Base-by-base conservation (phyloP, 2,329 filamentous ascomycete genomes). In the Botrytis paeoniae region DNA sequence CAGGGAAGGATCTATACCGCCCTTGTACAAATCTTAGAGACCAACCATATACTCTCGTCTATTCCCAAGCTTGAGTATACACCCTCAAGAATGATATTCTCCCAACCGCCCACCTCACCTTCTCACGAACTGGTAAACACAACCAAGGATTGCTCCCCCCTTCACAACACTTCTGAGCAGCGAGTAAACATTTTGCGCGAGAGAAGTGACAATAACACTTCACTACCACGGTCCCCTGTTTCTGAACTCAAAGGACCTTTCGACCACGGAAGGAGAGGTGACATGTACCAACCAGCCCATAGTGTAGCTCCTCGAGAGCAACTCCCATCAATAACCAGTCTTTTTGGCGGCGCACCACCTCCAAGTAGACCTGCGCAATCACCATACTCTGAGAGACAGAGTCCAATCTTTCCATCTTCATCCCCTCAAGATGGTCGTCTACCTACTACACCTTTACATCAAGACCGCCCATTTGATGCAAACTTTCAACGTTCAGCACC, bases 261-360 rank as follows among this genome's bases (percentile, higher is more conserved):
- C 71, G 70, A 71, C 14, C 73, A 73, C 66, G 54, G 69, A n/a
- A 76, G 75, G 73, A 66, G 57, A 59, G 76, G 66, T 73, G 75
- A 79, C 8, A 77, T 79, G 75, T 78, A 79, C 75, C 75, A 75
- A 61, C 73, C 69, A 62, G 74, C 69, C 12, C 75, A 75, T 71
- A 75, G 79, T 48, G 60, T 66, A 10, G 45, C 60, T 54, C 69
- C 75, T 39, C 75, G 80, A 76, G 80, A 81, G 75, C 77, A 78
- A 39, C 75, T 81, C 5, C 80, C 80, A 61, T 77, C 80, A 22
- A 70, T 81, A 60, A 81, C 78, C 70, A 81, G 80, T 73, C 64
- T 81, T 12, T 80, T 81, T 77, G 78, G 74, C 25, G 75, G 78
- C 37, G 63, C 75, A 63, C 51, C 75, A 70, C 75, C 75, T 62